Base-by-base conservation (phyloP, 176 grass and related monocot species). In the Oryza australiensis region DNA sequence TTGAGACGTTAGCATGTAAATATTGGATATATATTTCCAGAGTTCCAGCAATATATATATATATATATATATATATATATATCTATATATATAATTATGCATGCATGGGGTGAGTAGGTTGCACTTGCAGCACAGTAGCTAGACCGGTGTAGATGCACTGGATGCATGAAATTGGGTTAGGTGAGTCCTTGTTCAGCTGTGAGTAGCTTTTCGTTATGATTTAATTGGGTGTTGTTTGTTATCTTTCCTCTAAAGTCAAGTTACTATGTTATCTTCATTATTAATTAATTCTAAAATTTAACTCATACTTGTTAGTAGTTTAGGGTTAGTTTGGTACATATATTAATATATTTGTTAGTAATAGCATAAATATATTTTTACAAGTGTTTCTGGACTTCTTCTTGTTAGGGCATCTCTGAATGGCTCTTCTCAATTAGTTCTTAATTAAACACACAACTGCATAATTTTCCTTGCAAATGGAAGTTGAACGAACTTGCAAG, bases 171-270 rank as follows among this genome's bases (percentile, higher is more conserved):
- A 14, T 34, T 84, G 41, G 65, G 68, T 38, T 89, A 85, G 87
- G 62, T 81, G 72, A 72, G 67, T 70, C 40, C 70, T 57, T 64
- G 77, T 80, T 89, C 12, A 70, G 77, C 65, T 89, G 42, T 53
- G 23, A 79, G 34, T 65, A 65, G 51, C 4, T 16, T 87, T 6
- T 57, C 42, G 7, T 34, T 67, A 15, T 15, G 32, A 79, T 46
- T 43, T 55, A 68, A 30, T 66, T 79, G n/a, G 43, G 33, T 74
- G 60, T 22, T 35, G 46, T 66, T 57, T 76, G 10, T 40, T 84
- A 9, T 84, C n/a, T 53, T 75, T 66, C 49, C n/a, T 66, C 43
- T 5, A 6, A 84, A 83, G 2, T 53, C 22, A 53, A 65, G n/a
- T n/a, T n/a, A n/a, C n/a, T 9, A 11, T n/a, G 23, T 24, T 32